Percentiles rank a stretch among this genome's conserved stretches.
Evolutionary conservation across 306 rosid species (phyloP).

Genomic region (Dalbergia cultrata): DNA sequence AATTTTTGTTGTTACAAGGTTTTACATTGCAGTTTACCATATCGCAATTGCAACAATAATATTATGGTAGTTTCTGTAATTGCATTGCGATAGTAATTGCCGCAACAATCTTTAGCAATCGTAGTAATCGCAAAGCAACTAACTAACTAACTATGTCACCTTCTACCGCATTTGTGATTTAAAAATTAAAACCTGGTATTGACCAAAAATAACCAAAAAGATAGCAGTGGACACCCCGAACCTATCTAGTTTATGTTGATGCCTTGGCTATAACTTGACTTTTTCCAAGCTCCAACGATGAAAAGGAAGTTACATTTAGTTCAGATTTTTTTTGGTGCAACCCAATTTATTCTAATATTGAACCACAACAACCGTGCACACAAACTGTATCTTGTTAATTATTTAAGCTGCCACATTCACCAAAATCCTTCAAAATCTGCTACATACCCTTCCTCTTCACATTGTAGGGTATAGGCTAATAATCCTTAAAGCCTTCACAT

Average conservation of each 20-base stretch:
- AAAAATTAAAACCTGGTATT: too few relatives aligned
- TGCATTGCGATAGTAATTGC: too few relatives aligned
- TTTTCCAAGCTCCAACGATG: neutral
- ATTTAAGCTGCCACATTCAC: slow-evolving; percentile 14
- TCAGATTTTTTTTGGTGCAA: neutral
- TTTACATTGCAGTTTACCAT: too few relatives aligned
- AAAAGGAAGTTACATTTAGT: neutral
- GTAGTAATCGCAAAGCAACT: too few relatives aligned
- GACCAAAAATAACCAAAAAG: neutral
- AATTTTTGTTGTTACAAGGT: too few relatives aligned
- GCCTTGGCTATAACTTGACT: neutral
- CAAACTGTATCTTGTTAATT: slow-evolving; percentile 16
- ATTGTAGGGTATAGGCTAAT: neutral
- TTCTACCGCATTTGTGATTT: too few relatives aligned
- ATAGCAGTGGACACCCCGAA: too few relatives aligned
- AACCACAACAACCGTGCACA: slow-evolving; percentile 25
- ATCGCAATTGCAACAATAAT: too few relatives aligned
- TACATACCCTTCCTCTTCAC: neutral
- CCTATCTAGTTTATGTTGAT: neutral
- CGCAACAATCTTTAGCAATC: too few relatives aligned
- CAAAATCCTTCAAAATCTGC: slow-evolving; percentile 37
- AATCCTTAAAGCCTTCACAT: too few relatives aligned
- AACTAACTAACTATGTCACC: too few relatives aligned
- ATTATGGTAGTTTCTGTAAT: too few relatives aligned
- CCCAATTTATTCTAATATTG: slow-evolving; percentile 23